Evolutionary conservation across 2,329 filamentous ascomycete species (phyloP), one percentile per base, ranked within the genome.

Genomic region (Trichoderma brevicompactum): DNA sequence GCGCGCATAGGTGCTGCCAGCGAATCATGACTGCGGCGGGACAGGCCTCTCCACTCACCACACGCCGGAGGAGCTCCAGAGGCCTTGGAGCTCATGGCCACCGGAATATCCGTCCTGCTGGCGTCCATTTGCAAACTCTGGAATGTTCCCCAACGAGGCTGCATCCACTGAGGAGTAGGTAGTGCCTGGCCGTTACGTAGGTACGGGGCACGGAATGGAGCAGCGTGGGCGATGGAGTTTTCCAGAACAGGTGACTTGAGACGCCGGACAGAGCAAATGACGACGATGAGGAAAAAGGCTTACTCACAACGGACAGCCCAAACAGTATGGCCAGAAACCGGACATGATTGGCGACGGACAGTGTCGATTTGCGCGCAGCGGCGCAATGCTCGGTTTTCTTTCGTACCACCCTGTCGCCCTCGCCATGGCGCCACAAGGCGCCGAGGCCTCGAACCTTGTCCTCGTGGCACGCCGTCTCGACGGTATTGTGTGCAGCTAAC

Each of bases 371-470:
- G 23, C 23, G 23, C 23, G 23, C 23, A 28, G 23, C 23, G 23
- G 23, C 23, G 52, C 52, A 54, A 23, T 41, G 52, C 34, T 19
- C 32, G 49, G 49, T 28, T 46, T 17, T 28, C 40, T 43, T 32
- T 49, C 34, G 50, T 23, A 38, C 41, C 49, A 48, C 46, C 62
- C 53, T 40, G 41, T 32, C 43, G 23, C 52, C 41, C 19, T 64
- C 46, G 55, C 55, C 58, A 49, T 32, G 54, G 50, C 61, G 54
- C 61, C 65, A 67, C 64, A 28, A 34, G 62, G 62, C 65, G 65
- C 54, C 49, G 54, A 52, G 65, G 40, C 65, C 61, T 60, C 48
- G 40, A 60, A 60, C 62, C 60, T 61, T 65, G 50, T 46, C 46
- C 34, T 34, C 53, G 60, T 64, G 65, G 60, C 52, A 59, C 60